Evolutionary conservation across 768 basidiomycete genomes (phyloP).

Genomic region (Boletus patriciae): DNA sequence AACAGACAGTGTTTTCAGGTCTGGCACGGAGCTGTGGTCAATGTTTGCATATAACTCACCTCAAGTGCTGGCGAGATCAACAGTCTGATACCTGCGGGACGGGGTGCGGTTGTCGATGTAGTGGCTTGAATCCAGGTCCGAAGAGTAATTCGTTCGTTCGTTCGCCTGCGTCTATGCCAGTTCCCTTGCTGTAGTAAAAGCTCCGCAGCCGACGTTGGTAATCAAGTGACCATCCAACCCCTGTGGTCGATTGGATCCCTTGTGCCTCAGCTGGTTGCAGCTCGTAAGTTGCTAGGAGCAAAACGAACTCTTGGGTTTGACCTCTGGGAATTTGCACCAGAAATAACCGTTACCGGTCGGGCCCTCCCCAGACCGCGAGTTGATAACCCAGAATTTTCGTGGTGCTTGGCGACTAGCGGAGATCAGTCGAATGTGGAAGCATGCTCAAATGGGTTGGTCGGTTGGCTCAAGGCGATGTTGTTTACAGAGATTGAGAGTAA

Average conservation of each 20-base stretch:
- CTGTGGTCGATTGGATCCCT: not conserved
- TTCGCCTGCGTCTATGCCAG: conserved; percentile 11
- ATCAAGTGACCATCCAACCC: not conserved
- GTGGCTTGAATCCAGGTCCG: conserved; percentile 16
- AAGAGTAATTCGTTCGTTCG: conserved; percentile 6
- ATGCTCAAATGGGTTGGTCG: no score
- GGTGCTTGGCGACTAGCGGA: no score
- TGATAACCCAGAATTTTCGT: no score
- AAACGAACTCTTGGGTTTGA: not conserved
- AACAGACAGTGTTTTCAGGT: conserved; percentile 38
- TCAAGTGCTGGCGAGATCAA: conserved; percentile 56
- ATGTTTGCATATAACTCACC: conserved; percentile 65
- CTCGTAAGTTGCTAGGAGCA: not conserved
- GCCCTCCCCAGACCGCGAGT: no score
- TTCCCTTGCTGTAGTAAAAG: not conserved
- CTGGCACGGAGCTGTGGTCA: conserved; percentile 59
- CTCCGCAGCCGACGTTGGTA: not conserved
- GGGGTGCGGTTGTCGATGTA: conserved; percentile 68
- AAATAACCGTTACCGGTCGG: no score
- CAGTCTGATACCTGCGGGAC: conserved; percentile 56
- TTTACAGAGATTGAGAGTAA: no score
- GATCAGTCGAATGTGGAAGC: no score
- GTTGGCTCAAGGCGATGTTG: no score
- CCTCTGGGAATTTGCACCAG: no score
- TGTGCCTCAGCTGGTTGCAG: not conserved